Base-by-base conservation (phyloP, 306 rosid genomes). In the Trifolium fragiferum region DNA sequence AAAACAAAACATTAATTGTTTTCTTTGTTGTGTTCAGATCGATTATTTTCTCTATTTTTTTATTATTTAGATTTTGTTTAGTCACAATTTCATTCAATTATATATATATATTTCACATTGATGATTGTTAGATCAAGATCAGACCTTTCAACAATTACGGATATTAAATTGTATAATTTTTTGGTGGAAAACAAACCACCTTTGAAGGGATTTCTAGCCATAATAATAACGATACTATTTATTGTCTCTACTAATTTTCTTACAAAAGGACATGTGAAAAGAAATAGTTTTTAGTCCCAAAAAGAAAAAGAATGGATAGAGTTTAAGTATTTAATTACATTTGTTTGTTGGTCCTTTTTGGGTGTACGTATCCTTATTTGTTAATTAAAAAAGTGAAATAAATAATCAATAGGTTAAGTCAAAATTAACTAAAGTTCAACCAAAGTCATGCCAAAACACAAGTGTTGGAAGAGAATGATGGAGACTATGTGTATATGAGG, bases 401-500 rank as follows among this genome's bases (percentile, higher is more conserved):
- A 30, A 3, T 15, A 9, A 66, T 15, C 4, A 21, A 5, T 21
- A 81, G 79, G 81, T 66, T 72, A 5, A 70, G 13, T 71, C 83
- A 75, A 59, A 70, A 20, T 13, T 78, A 76, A 82, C 71, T 58
- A 84, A 63, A 61, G 51, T 64, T 73, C 5, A 38, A 82, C 16
- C 38, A 78, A 62, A 44, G 67, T 51, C 18, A 65, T 66, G 73
- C 27, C 82, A 76, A 73, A 74, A 80, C 76, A 75, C 53, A 57
- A 79, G 78, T 69, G 77, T 74, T 78, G 83, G 67, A 75, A 46
- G 67, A 75, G 57, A 83, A 74, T 82, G 72, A 78, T 78, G 69
- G 65, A 68, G 81, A 76, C 74, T 54, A 76, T 55, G 43, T 65
- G 37, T 33, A 6, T 47, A 37, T 1, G 50, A 53, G 41, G 61